phyloP scores from a whole-genome alignment of 148 eudicot genomes.

The Camellia sinensis region DNA sequence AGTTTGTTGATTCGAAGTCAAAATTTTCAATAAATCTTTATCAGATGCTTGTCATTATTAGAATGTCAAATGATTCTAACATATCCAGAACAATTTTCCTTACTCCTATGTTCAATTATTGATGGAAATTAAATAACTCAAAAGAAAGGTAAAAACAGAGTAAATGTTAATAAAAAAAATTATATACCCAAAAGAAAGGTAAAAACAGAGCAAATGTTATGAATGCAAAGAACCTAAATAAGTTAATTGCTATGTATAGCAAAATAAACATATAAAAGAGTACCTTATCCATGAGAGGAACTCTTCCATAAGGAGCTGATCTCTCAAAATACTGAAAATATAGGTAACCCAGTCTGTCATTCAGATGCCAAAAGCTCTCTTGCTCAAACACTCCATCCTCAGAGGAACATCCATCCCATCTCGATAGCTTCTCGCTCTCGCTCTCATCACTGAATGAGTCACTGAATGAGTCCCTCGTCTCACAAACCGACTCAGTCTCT shows the following conservation, averaged over 20 bases:
- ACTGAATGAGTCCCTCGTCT: slow-evolving; percentile 73
- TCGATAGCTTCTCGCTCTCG: slow-evolving; percentile 22
- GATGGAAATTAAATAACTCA: not conserved
- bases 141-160: not conserved
- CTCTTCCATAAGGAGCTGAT: slow-evolving; percentile 23
- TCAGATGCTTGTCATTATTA: slow-evolving; percentile 17
- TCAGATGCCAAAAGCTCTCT: not conserved
- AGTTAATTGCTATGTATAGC: not conserved
- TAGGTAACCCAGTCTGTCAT: slow-evolving; percentile 13
- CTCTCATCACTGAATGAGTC: slow-evolving; percentile 50
- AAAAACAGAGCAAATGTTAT: not conserved
- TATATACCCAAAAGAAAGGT: not conserved
- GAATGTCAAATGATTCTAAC: not conserved
- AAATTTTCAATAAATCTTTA: slow-evolving; percentile 18
- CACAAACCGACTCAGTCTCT: slow-evolving; percentile 54
- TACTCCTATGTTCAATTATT: not conserved
- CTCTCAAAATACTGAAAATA: slow-evolving; percentile 24
- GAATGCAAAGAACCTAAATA: not conserved
- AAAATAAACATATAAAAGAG: too few species aligned
- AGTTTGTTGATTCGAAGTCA: slow-evolving; percentile 11
- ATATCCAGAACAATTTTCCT: slow-evolving; percentile 6
- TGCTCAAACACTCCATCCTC: slow-evolving; percentile 14
- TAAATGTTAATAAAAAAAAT: not conserved
- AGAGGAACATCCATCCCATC: slow-evolving; percentile 17
- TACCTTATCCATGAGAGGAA: slow-evolving; percentile 31